phyloP scores from a whole-genome alignment of 495 filamentous ascomycete species.

The Xylaria longipes region DNA sequence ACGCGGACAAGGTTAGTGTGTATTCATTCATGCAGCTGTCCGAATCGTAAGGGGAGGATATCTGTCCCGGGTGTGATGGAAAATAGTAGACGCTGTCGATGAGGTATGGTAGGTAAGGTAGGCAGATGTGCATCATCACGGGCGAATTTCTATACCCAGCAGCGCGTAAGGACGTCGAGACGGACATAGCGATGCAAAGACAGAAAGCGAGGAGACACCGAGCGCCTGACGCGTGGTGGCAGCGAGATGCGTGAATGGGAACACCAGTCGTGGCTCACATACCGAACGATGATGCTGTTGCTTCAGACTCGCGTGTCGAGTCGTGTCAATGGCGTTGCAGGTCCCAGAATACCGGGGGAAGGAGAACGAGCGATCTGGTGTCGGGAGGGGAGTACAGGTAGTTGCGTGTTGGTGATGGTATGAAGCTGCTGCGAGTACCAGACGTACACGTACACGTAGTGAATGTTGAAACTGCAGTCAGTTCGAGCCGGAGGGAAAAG shows the following conservation, averaged over 20 bases:
- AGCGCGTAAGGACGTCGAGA: conserved; percentile 7
- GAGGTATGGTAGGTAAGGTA: conserved; percentile 21
- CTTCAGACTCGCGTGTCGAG: conserved; percentile 28
- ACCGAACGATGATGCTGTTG: conserved; percentile 27
- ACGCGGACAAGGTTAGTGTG: conserved; percentile 29
- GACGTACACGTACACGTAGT: conserved; percentile 16
- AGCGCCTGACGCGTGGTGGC: conserved; percentile 4
- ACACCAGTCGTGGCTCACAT: conserved; percentile 20
- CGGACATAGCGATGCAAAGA: neutral
- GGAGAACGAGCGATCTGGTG: conserved; percentile 26
- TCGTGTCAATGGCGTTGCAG: conserved; percentile 26
- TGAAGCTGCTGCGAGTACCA: conserved; percentile 2
- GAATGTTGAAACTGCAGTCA: conserved; percentile 22
- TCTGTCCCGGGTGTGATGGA: conserved; percentile 6
- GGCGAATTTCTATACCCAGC: neutral
- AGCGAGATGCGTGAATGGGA: neutral
- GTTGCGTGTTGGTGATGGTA: conserved; percentile 21
- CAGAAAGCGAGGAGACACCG: conserved; percentile 10
- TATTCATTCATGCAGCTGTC: conserved; percentile 8
- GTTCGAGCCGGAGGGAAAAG: conserved; percentile 24
- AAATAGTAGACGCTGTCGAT: neutral
- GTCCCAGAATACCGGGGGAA: conserved; percentile 22
- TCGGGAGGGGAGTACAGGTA: conserved; percentile 1
- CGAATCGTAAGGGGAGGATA: neutral
- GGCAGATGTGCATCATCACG: neutral